Evolutionary conservation across 345 rosid species (phyloP), one percentile per base, ranked within the genome.

Genomic region (Brassica juncea): DNA sequence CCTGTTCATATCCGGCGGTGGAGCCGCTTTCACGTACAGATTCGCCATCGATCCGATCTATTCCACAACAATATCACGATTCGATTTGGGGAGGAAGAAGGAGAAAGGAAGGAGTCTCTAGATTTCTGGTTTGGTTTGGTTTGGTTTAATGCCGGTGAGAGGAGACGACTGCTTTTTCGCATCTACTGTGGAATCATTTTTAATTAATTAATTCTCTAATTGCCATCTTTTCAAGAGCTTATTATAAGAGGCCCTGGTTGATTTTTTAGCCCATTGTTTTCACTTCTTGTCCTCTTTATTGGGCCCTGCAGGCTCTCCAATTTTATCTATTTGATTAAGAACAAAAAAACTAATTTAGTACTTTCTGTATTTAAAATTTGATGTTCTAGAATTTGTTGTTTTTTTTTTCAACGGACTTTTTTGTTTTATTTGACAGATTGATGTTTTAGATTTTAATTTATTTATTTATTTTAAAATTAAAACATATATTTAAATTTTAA

Each of bases 1-100:
- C 82, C 85, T 68, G 39, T 92, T 92, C 89, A 90, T 88, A 87
- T 92, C 95, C 92, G 90, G 81, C 62, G 94, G 85, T 59, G 83
- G 95, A 74, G 84, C 87, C 70, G 90, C 89, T 74, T 81, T 87
- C 79, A 92, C 97, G 39, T 92, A 92, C 77, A 89, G 71, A 79
- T 82, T 83, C 85, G 82, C 79, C 86, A 83, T 83, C 76, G 10
- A 64, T 52, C 76, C 1, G 32, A 63, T 77, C 81, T 2, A 70
- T 49, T 65, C 74, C 8, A 31, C 8, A 55, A 54, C 0, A 5
- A 32, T 28, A 32, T 28, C 6, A 54, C 44, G 42, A 70, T 32
- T 19, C 3, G 1, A 69, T 47, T 64, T 31, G 11, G 11, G 16
- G 52, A 68, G 6, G 28, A 69, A 72, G 14, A 32, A 58, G 66